phyloP scores from a whole-genome alignment of 345 rosid species.

The Acer saccharum region DNA sequence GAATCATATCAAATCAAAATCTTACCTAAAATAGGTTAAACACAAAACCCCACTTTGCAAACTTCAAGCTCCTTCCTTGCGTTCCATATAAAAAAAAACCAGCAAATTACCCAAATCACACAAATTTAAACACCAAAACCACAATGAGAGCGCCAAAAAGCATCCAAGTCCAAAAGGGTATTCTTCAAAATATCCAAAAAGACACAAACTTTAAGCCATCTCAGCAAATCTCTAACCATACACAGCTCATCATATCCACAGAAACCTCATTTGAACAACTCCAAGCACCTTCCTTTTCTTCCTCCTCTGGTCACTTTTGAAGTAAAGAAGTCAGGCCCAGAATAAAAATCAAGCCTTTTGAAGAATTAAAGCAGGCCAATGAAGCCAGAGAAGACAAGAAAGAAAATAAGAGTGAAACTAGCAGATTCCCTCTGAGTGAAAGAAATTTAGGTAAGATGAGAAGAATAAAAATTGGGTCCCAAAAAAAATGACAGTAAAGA shows the following conservation, averaged over 20 bases:
- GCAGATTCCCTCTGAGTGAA: conserved; percentile 12
- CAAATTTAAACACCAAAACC: neutral
- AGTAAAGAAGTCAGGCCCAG: neutral
- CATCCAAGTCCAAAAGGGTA: conserved; percentile 29
- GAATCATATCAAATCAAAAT: neutral
- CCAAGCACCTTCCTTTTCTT: conserved; percentile 22
- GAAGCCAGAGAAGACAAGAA: conserved; percentile 1
- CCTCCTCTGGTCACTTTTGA: neutral
- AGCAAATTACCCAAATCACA: conserved; percentile 26
- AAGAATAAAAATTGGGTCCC: neutral
- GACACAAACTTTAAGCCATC: conserved; percentile 13
- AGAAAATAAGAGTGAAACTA: conserved; percentile 25
- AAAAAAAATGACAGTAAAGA: neutral
- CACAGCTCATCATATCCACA: neutral
- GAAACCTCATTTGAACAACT: conserved; percentile 13
- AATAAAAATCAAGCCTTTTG: neutral
- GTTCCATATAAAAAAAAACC: neutral
- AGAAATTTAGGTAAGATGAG: conserved; percentile 13
- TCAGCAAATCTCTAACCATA: conserved; percentile 22
- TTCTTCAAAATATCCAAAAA: conserved; percentile 24
- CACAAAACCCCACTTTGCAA: conserved; percentile 11
- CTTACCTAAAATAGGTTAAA: conserved; percentile 33
- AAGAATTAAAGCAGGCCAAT: neutral
- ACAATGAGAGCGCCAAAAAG: conserved; percentile 15
- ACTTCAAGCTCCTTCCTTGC: conserved; percentile 11